phyloP scores from a whole-genome alignment of 177 flowering plant genomes.

The Vitis hybrid region DNA sequence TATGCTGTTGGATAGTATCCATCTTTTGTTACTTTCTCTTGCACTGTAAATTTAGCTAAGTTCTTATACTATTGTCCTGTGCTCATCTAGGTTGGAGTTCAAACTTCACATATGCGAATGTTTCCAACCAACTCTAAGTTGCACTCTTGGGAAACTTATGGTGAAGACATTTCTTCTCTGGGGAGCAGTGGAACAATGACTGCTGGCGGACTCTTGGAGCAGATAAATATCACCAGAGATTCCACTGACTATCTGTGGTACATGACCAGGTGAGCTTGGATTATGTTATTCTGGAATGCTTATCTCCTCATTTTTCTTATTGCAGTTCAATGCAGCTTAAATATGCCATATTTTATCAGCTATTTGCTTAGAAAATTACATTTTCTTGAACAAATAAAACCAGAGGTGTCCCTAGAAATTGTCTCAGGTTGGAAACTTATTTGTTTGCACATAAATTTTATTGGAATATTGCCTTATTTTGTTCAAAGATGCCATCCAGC shows the following conservation, averaged over 20 bases:
- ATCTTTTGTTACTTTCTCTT: background rate
- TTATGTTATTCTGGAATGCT: background rate
- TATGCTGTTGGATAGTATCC: background rate
- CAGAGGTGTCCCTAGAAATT: too few species aligned
- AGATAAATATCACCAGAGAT: constrained; percentile 87
- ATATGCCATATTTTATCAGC: background rate
- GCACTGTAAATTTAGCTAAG: background rate
- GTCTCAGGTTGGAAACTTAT: too few species aligned
- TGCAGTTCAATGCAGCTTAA: background rate
- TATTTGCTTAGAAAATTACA: background rate
- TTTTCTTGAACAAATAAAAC: background rate
- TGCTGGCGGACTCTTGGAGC: constrained; percentile 78
- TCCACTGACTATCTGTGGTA: constrained; percentile 93
- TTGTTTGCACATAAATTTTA: background rate
- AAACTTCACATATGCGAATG: constrained; percentile 71
- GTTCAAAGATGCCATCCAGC: background rate
- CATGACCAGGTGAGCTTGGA: constrained; percentile 66
- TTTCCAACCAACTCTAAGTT: constrained; percentile 39
- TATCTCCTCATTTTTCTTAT: background rate
- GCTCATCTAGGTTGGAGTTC: constrained; percentile 60
- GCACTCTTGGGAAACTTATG: constrained; percentile 73
- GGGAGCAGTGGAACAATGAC: constrained; percentile 49
- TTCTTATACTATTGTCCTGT: constrained; percentile 6
- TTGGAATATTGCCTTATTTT: background rate
- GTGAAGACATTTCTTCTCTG: constrained; percentile 71